phyloP scores from a whole-genome alignment of 1,139 yeast species.

The Suhomyces guaymorum region DNA sequence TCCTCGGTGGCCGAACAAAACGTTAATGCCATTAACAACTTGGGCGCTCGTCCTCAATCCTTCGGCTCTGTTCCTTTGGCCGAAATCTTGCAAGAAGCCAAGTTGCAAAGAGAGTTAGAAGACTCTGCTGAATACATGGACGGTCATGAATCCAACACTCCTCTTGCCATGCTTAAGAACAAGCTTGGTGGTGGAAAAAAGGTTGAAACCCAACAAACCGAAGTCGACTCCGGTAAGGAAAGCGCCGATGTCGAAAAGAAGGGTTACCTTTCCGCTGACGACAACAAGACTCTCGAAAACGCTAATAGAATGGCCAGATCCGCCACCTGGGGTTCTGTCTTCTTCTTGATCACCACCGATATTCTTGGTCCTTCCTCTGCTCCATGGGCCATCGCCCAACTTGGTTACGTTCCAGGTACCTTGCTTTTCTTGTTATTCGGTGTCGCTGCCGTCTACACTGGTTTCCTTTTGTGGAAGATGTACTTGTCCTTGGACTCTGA shows the following conservation, averaged over 20 bases:
- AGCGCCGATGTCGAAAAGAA: too few species aligned
- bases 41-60: neutral
- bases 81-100: slow-evolving; percentile 1
- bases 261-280: slow-evolving; percentile 2
- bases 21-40: neutral
- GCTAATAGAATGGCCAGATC: slow-evolving; percentile 4
- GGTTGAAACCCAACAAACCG: neutral
- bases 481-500: slow-evolving; percentile 3
- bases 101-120: slow-evolving; percentile 4
- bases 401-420: slow-evolving; percentile 5
- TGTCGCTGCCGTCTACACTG: slow-evolving; percentile 4
- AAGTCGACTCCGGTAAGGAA: too few species aligned
- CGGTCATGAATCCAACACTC: neutral
- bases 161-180: neutral
- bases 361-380: slow-evolving; percentile 7
- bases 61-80: neutral
- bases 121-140: neutral
- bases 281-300: slow-evolving; percentile 1
- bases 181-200: neutral
- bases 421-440: slow-evolving; percentile 4
- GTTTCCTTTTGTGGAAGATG: slow-evolving; percentile 3
- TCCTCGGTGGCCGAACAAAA: slow-evolving; percentile 1
- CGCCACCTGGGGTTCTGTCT: slow-evolving; percentile 6
- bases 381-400: slow-evolving; percentile 4
- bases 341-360: slow-evolving; percentile 5